Base-by-base conservation (phyloP, 495 filamentous ascomycete genomes). In the Penicillium chermesinum region DNA sequence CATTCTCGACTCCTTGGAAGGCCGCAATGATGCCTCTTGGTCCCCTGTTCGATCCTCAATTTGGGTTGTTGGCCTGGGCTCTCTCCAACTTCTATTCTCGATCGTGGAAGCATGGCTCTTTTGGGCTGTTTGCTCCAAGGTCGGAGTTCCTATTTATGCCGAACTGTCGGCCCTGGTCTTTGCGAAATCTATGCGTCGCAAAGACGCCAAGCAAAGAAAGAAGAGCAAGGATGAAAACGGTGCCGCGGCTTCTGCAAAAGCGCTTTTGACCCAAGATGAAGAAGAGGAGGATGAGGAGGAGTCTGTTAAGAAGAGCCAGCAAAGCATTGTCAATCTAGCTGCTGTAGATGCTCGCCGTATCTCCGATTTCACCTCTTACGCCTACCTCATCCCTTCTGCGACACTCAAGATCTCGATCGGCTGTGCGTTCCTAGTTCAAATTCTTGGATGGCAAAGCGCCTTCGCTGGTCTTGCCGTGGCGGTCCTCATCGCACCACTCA, bases 241-340 rank as follows among this genome's bases (percentile, higher is more conserved):
- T 3, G 7, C 55, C 2, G 37, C 46, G 18, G 19, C 33, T 15
- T 44, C 57, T 20, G 46, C 41, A 12, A 57, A 62, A 13, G 47
- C 25, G 6, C 50, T 61, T 7, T 54, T 71, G 43, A 55, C 54
- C 50, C 62, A 40, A 1, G 58, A 64, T 3, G 59, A 74, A 2
- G 71, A 65, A 4, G 70, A 71, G 0, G 68, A 69, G 4, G 70
- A 72, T 13, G 69, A 72, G 12, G 75, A 79, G 3, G 82, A 82
- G 25, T 74, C 78, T 7, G 53, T 76, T 2, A 78, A 84, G 38
- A 85, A 82, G 49, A 75, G 75, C 57, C 85, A 85, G 44, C 88
- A 91, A 63, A 84, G 83, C 46, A 86, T 82, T 10, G 82, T 91
- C 43, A 94, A 94, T 55, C 70, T 91, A 32, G 81, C 89, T 17